These are phyloP conservation scores for Zygnema circumcarinatum DNA, from an alignment of 139 green algal genomes.

Conservation along the genomic window DNA sequence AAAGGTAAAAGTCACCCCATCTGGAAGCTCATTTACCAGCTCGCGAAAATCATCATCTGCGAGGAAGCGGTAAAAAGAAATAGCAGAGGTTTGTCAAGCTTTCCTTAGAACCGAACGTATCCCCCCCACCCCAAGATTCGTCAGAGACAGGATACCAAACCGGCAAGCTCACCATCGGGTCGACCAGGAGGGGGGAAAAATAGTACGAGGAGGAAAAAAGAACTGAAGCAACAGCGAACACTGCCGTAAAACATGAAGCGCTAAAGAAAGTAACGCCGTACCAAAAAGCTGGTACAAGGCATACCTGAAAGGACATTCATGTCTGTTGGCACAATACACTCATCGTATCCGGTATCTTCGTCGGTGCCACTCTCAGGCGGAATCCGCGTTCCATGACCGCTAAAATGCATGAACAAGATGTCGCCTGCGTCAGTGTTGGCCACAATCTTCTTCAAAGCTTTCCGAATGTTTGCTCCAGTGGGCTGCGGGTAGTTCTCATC, in stretches of 20 bases:
- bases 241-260: slow-evolving; percentile 3
- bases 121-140: no score
- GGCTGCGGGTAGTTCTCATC: slow-evolving; percentile 61
- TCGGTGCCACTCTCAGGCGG: slow-evolving; percentile 34
- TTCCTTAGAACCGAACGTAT: no score
- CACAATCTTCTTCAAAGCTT: slow-evolving; percentile 67
- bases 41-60: slow-evolving; percentile 57
- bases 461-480: slow-evolving; percentile 79
- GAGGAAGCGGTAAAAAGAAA: neutral
- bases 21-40: slow-evolving; percentile 60
- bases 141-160: no score
- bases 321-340: slow-evolving; percentile 57
- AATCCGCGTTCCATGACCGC: slow-evolving; percentile 76
- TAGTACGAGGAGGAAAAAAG: no score
- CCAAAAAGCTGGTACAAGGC: slow-evolving; percentile 47
- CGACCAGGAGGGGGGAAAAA: no score
- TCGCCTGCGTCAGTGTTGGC: slow-evolving; percentile 65
- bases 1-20: slow-evolving; percentile 71
- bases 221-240: neutral
- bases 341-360: slow-evolving; percentile 33
- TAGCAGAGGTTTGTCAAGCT: neutral
- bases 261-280: no score
- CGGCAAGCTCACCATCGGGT: no score
- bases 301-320: slow-evolving; percentile 44
- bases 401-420: slow-evolving; percentile 77